phyloP scores from a whole-genome alignment of 805 yeast genomes.

The Clavispora vitiphila region DNA sequence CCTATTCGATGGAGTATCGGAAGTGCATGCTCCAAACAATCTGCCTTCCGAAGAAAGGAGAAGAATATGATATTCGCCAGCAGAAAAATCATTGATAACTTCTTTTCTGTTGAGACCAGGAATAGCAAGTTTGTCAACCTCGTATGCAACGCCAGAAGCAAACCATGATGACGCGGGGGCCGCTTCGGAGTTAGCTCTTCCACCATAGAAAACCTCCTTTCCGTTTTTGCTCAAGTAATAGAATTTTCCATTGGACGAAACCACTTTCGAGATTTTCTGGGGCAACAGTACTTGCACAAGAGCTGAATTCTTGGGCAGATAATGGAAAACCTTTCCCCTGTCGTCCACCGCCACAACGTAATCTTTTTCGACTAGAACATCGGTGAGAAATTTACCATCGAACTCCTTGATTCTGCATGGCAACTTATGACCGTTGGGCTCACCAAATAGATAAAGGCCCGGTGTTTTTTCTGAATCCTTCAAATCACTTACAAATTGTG shows the following conservation, averaged over 20 bases:
- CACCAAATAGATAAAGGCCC: conserved; percentile 37
- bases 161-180: conserved; percentile 5
- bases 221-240: conserved; percentile 40
- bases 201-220: conserved; percentile 36
- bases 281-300: conserved; percentile 26
- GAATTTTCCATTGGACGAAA: conserved; percentile 49
- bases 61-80: conserved; percentile 70
- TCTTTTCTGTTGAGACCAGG: conserved; percentile 20
- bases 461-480: conserved; percentile 20
- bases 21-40: conserved; percentile 58
- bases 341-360: conserved; percentile 56
- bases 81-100: conserved; percentile 41
- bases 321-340: conserved; percentile 70
- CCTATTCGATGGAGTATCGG: conserved; percentile 24
- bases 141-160: conserved; percentile 2
- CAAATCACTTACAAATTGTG: conserved; percentile 15
- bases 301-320: conserved; percentile 45
- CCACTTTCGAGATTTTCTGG: conserved; percentile 21
- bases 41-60: conserved; percentile 54
- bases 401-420: conserved; percentile 64
- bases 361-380: conserved; percentile 47
- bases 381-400: conserved; percentile 53
- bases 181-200: conserved; percentile 16
- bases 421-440: conserved; percentile 28
- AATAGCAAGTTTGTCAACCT: conserved; percentile 1